A percentile compares a stretch with the other conserved stretches of the same genome.
phyloP scores from a whole-genome alignment of 352 stramenopile genomes.

The Pythium scleroteichum region DNA sequence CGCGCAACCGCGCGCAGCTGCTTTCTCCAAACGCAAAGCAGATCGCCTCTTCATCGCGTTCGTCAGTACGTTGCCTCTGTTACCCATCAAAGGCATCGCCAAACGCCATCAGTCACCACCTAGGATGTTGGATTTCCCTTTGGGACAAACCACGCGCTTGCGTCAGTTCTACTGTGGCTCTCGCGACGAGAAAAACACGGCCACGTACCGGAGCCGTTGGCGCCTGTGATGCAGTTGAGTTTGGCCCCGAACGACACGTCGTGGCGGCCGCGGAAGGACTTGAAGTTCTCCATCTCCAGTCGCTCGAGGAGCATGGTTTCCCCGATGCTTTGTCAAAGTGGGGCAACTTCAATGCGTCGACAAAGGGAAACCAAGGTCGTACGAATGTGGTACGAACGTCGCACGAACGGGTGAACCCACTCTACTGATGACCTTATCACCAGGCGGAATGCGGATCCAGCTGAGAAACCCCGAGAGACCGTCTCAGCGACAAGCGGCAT shows the following conservation, averaged over 20 bases:
- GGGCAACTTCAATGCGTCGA: neutral
- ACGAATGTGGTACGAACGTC: neutral
- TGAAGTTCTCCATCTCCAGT: constrained; percentile 48
- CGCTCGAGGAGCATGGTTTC: constrained; percentile 34
- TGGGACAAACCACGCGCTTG: neutral
- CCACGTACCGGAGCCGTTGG: constrained; percentile 38
- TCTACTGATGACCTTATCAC: neutral
- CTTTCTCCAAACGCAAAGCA: constrained; percentile 48
- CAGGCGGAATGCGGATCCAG: too few species aligned
- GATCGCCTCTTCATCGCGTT: constrained; percentile 34
- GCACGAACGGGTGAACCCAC: constrained; percentile 7
- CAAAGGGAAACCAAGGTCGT: neutral
- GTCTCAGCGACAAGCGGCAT: too few species aligned
- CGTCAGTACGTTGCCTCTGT: neutral
- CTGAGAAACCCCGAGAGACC: too few species aligned
- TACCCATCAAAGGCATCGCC: too few species aligned
- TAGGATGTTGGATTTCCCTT: constrained; percentile 51
- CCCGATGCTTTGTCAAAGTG: neutral
- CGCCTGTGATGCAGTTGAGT: constrained; percentile 48
- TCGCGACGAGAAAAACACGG: neutral
- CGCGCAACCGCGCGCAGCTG: constrained; percentile 29
- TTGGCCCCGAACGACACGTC: constrained; percentile 29
- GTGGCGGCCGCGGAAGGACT: constrained; percentile 41
- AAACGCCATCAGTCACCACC: constrained; percentile 13
- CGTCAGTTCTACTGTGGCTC: neutral